These are phyloP conservation scores for Microsporum canis DNA, from an alignment of 2,329 filamentous ascomycete species.

Conservation along the genomic window DNA sequence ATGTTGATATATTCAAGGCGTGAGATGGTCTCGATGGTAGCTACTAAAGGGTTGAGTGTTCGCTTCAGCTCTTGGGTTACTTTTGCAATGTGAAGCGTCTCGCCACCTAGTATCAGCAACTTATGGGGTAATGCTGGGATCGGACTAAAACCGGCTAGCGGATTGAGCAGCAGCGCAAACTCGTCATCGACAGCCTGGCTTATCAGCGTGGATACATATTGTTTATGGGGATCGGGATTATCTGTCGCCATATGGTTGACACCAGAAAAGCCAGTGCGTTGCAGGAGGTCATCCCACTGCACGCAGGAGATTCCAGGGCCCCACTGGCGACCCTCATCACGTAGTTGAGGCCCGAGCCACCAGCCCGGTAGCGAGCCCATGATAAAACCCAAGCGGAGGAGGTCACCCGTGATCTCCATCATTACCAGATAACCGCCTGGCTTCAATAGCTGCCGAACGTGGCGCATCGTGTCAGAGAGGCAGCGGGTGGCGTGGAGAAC, in stretches of 20 bases:
- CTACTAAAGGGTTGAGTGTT: background rate
- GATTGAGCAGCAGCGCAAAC: background rate
- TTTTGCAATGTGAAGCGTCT: background rate
- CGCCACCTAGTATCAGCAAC: background rate
- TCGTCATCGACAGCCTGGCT: background rate
- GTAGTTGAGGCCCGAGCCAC: conserved; percentile 14
- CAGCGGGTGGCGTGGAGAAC: conserved; percentile 30
- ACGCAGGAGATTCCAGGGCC: background rate
- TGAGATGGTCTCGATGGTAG: background rate
- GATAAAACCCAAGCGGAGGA: conserved; percentile 19
- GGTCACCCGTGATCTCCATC: conserved; percentile 28
- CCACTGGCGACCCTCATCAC: background rate
- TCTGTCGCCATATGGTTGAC: background rate
- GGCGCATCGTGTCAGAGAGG: conserved; percentile 20
- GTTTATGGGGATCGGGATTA: background rate
- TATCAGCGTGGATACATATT: background rate
- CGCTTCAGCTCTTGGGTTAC: background rate
- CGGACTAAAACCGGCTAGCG: background rate
- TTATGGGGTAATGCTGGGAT: background rate
- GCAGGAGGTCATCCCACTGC: conserved; percentile 9
- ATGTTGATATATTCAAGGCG: background rate
- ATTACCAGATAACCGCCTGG: conserved; percentile 40
- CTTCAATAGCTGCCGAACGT: conserved; percentile 31
- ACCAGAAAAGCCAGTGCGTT: conserved; percentile 10
- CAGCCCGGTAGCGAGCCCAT: conserved; percentile 26